Evolutionary conservation across 202 grass and related monocot genomes (phyloP).

Genomic region (Zizania palustris): DNA sequence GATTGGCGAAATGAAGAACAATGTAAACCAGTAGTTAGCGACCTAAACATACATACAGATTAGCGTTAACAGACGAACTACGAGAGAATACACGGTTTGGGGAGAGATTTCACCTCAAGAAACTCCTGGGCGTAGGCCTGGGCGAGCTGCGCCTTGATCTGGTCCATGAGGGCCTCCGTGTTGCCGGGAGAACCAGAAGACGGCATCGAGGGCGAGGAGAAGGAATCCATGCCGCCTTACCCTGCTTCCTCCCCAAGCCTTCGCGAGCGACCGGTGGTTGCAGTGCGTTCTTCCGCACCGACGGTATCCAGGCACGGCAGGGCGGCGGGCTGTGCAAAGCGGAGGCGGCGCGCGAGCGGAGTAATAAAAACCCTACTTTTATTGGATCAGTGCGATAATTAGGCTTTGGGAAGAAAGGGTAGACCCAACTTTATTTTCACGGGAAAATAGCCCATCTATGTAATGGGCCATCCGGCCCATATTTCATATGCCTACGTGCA

Average conservation of each 20-base stretch:
- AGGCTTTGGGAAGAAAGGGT: neutral
- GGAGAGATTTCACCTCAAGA: slow-evolving; percentile 55
- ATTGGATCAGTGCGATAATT: neutral
- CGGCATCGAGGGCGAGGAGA: slow-evolving; percentile 65
- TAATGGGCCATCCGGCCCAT: neutral
- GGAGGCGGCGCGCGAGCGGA: slow-evolving; percentile 12
- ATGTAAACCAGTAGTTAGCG: neutral
- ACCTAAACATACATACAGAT: slow-evolving; percentile 8
- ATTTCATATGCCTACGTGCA: neutral
- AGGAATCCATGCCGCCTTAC: slow-evolving; percentile 59
- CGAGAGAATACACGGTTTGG: neutral
- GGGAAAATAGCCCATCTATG: neutral
- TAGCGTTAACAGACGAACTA: neutral
- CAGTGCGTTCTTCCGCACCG: neutral
- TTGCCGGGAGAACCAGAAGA: slow-evolving; percentile 50
- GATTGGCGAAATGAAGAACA: neutral
- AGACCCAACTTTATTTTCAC: neutral
- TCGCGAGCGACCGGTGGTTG: neutral
- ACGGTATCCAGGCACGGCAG: neutral
- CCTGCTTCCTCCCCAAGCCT: slow-evolving; percentile 45
- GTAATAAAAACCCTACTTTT: slow-evolving; percentile 44
- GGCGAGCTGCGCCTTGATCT: slow-evolving; percentile 80
- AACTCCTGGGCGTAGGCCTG: slow-evolving; percentile 82
- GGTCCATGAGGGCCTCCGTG: slow-evolving; percentile 66
- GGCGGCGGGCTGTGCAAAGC: neutral